Base-by-base conservation (phyloP, 208 protist species). In the Leishmania major region DNA sequence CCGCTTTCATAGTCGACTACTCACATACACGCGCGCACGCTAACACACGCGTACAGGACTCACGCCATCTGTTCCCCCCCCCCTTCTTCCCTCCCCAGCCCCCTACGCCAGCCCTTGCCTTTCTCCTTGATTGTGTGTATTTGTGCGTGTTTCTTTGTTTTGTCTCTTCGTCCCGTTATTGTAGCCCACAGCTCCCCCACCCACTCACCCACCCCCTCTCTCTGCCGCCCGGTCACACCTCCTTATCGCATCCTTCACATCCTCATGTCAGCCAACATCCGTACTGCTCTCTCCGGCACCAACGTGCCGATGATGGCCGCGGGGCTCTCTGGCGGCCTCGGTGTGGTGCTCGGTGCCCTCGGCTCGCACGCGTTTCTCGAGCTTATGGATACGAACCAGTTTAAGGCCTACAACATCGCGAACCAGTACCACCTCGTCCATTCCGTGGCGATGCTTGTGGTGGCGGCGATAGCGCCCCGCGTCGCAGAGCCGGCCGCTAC, bases 351-450 rank as follows among this genome's bases (percentile, higher is more conserved):
- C 17, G 88, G 90, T 17, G 90, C 88, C 15, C 77, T 92, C 70
- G 90, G 90, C 85, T 87, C 86, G 15, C 88, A 92, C 85, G 84
- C 84, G 40, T 92, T 93, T 75, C 78, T 88, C 17, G 74, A 82
- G 35, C 8, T 77, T n/a, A 93, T 92, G 90, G 84, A 90, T 75
- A 75, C 78, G 31, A 77, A 84, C 55, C 82, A 92, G 84, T 80
- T 89, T 53, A 88, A 88, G 82, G 78, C 78, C 22, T 93, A 89
- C 80, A 81, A 83, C 79, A 71, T 85, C 13, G 90, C 87, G 53
- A 91, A 91, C 84, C 90, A 92, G 84, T 93, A 93, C 70, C 89
- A 96, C 87, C 81, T 96, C 64, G 71, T 95, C 28, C 91, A 96
- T 86, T 89, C 91, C 47, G 77, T 90, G 45, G 91, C 88, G 53